These are phyloP conservation scores for Coemansia sp. DNA, from an alignment of 192 early-diverging fungal genomes.

Conservation along the genomic window DNA sequence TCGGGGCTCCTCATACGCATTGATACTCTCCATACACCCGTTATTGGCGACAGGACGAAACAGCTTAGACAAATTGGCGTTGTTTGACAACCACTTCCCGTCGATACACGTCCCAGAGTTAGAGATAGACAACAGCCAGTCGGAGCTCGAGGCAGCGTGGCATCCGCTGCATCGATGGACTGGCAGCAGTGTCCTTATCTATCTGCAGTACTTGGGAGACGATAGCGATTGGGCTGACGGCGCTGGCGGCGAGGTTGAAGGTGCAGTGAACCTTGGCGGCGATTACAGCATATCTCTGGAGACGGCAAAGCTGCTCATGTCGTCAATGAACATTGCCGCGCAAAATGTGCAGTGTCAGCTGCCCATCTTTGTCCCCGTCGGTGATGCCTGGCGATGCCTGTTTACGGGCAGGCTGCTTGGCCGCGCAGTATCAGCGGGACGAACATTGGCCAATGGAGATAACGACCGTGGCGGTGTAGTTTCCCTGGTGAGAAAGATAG, in stretches of 20 bases:
- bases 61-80: constrained; percentile 25
- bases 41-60: constrained; percentile 39
- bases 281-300: constrained; percentile 61
- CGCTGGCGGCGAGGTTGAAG: constrained; percentile 14
- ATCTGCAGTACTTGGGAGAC: constrained; percentile 51
- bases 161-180: constrained; percentile 77
- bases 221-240: constrained; percentile 17
- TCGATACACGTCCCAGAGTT: constrained; percentile 47
- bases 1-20: constrained; percentile 32
- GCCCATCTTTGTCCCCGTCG: constrained; percentile 63
- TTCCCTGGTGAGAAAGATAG: constrained; percentile 26
- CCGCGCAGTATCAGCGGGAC: not conserved
- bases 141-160: constrained; percentile 35
- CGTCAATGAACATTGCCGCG: constrained; percentile 70
- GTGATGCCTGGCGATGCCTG: constrained; percentile 51
- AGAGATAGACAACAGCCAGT: constrained; percentile 49
- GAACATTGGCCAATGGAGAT: not conserved
- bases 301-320: constrained; percentile 64
- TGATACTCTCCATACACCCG: constrained; percentile 43
- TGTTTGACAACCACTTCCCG: constrained; percentile 50
- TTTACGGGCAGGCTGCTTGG: constrained; percentile 38
- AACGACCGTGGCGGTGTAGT: not conserved
- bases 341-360: constrained; percentile 69
- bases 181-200: constrained; percentile 59
- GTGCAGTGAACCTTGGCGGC: constrained; percentile 20